A percentile compares a stretch with the other conserved stretches of the same genome.
Evolutionary conservation across 2,329 filamentous ascomycete species (phyloP).

Genomic region (Epichloe aotearoae): DNA sequence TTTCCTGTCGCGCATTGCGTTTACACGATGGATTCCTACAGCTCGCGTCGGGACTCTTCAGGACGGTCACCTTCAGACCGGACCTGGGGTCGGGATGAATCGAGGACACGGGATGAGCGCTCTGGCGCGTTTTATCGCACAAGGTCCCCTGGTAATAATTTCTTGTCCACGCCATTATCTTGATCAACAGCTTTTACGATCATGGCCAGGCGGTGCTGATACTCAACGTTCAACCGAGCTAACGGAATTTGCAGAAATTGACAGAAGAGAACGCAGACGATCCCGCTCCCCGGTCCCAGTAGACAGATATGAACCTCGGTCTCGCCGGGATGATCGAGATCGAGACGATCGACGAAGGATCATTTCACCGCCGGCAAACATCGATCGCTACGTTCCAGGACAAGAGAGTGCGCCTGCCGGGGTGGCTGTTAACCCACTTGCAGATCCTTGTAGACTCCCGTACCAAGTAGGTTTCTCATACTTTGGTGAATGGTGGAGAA

Average conservation of each 20-base stretch:
- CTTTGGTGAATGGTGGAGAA: conserved; percentile 77
- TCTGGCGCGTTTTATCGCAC: conserved; percentile 50
- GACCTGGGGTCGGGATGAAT: conserved; percentile 42
- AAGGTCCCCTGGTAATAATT: conserved; percentile 55
- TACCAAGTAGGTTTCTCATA: conserved; percentile 79
- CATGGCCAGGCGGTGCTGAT: neutral
- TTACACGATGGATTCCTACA: conserved; percentile 39
- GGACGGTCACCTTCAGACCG: conserved; percentile 41
- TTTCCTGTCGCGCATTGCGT: neutral
- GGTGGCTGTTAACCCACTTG: conserved; percentile 48
- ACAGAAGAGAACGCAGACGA: conserved; percentile 46
- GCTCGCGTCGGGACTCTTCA: conserved; percentile 36
- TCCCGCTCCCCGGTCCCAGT: conserved; percentile 60
- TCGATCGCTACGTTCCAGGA: conserved; percentile 75
- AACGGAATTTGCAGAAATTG: conserved; percentile 29
- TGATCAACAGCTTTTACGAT: neutral
- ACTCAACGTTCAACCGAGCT: neutral
- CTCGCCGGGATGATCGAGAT: conserved; percentile 53
- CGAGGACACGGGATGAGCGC: conserved; percentile 36
- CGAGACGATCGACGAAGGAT: conserved; percentile 51
- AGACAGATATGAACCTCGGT: conserved; percentile 64
- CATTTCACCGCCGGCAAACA: conserved; percentile 52
- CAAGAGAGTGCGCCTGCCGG: conserved; percentile 40
- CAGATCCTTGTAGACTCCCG: conserved; percentile 58
- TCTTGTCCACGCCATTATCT: neutral